Evolutionary conservation across 2,329 filamentous ascomycete genomes (phyloP), one percentile per base, ranked within the genome.

Genomic region (Talaromyces sp.): DNA sequence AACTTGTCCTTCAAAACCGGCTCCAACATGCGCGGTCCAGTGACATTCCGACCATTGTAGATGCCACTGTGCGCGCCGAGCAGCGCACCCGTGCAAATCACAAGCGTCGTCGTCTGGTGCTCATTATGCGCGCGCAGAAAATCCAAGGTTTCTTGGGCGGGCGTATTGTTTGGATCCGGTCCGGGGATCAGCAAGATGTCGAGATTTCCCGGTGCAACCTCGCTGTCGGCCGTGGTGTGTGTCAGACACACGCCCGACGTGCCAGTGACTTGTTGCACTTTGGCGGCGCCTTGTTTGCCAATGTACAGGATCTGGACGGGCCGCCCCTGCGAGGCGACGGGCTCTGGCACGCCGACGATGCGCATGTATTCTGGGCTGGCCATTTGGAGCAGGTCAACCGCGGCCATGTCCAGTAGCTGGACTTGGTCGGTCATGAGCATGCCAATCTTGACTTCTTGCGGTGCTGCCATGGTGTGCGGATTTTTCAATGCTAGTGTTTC

Each of bases 351-450:
- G 6, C 68, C 62, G 63, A 70, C 70, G 31, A 66, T 67, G 26
- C 57, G 21, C 26, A 78, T 52, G 53, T 60, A 60, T 24, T 56
- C 52, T 2, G 68, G 68, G 2, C 63, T 68, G 17, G 71, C 60
- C 73, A 78, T 78, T 60, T 67, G 68, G 56, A 78, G 70, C 49
- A 76, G 68, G 60, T 78, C 75, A 10, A 77, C 65, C 19, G 71
- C 66, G 13, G 72, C 67, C 43, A 77, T 62, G 61, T 78, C 75
- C 35, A 78, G 69, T 57, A 77, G 70, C 65, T 78, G 75, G 49
- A 76, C 68, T 1, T 67, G 64, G 10, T 68, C 65, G 31, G 70
- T 65, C 14, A 78, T 62, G 31, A 78, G 71, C 49, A 78, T 69
- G 55, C 75, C 75, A 56, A 76, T 43, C n/a, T 55, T 52, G 55